Evolutionary conservation across 306 rosid species (phyloP).

Genomic region (Lupinus albus): DNA sequence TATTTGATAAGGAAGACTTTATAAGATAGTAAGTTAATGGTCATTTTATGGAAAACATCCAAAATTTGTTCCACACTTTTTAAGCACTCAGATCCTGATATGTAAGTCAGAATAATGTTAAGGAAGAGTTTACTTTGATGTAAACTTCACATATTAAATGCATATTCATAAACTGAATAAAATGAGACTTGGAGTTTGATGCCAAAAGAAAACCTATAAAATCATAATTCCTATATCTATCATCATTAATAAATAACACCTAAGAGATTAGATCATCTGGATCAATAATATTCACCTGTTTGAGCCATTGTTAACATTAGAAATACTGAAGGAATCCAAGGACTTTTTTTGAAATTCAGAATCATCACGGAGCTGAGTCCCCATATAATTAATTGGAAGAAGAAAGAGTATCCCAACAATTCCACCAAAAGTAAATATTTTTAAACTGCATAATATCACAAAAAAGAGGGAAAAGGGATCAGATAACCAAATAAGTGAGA

Average conservation of each 20-base stretch:
- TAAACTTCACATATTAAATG: not conserved
- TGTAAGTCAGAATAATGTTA: too few species aligned
- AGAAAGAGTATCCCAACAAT: conserved; percentile 67
- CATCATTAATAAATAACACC: not conserved
- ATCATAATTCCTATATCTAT: not conserved
- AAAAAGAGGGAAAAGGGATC: not conserved
- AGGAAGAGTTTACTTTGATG: too few species aligned
- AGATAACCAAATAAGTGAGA: conserved; percentile 17
- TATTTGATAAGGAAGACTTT: too few species aligned
- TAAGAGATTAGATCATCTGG: conserved; percentile 18
- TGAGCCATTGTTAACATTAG: conserved; percentile 74
- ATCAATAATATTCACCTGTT: conserved; percentile 55
- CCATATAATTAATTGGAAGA: conserved; percentile 74
- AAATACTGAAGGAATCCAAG: conserved; percentile 83
- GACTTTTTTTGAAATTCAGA: conserved; percentile 58
- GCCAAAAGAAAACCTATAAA: conserved; percentile 22
- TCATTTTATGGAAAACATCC: too few species aligned
- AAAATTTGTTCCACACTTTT: too few species aligned
- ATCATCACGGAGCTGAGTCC: conserved; percentile 56
- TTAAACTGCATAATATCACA: conserved; percentile 55
- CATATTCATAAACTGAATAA: not conserved
- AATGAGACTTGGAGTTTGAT: conserved; percentile 10
- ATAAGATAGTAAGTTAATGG: too few species aligned
- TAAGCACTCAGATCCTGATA: too few species aligned
- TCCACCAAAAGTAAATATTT: conserved; percentile 63